Evolutionary conservation across 1,284 basidiomycete genomes (phyloP).

Genomic region (Irpex sp.): DNA sequence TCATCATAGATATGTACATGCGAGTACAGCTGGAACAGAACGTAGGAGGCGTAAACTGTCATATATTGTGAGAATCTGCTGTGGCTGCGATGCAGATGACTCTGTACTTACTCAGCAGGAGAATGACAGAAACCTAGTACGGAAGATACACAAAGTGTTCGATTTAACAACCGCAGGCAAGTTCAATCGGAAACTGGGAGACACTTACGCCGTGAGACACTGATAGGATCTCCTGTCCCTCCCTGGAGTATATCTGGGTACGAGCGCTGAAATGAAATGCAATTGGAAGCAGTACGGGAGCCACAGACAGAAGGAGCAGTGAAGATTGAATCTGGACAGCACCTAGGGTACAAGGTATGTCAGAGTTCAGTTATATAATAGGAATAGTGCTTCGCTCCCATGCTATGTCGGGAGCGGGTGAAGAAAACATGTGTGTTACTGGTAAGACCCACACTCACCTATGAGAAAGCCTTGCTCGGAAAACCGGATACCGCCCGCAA

Average conservation of each 20-base stretch:
- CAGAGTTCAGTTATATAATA: too few relatives aligned
- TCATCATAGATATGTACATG: slow-evolving; percentile 75
- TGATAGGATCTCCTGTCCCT: slow-evolving; percentile 53
- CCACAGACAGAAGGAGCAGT: slow-evolving; percentile 74
- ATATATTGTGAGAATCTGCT: not conserved
- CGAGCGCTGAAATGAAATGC: slow-evolving; percentile 41
- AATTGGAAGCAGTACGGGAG: slow-evolving; percentile 78
- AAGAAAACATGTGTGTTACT: not conserved
- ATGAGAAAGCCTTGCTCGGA: slow-evolving; percentile 73
- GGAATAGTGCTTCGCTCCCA: too few relatives aligned
- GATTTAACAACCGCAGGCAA: not conserved
- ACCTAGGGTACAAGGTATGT: slow-evolving; percentile 34
- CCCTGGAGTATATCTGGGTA: slow-evolving; percentile 23
- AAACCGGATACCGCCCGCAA: slow-evolving; percentile 65
- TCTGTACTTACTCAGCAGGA: slow-evolving; percentile 63
- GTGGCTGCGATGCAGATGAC: slow-evolving; percentile 4
- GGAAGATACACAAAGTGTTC: too few relatives aligned
- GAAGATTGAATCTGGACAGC: slow-evolving; percentile 80
- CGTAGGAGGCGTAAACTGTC: slow-evolving; percentile 67
- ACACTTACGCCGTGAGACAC: slow-evolving; percentile 75
- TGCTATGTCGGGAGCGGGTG: too few relatives aligned
- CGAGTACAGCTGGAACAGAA: slow-evolving; percentile 85
- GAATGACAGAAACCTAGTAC: slow-evolving; percentile 78
- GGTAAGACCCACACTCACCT: slow-evolving; percentile 37
- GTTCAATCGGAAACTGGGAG: too few relatives aligned